phyloP scores from a whole-genome alignment of 2,329 filamentous ascomycete genomes.

The Polytolypa hystricis region DNA sequence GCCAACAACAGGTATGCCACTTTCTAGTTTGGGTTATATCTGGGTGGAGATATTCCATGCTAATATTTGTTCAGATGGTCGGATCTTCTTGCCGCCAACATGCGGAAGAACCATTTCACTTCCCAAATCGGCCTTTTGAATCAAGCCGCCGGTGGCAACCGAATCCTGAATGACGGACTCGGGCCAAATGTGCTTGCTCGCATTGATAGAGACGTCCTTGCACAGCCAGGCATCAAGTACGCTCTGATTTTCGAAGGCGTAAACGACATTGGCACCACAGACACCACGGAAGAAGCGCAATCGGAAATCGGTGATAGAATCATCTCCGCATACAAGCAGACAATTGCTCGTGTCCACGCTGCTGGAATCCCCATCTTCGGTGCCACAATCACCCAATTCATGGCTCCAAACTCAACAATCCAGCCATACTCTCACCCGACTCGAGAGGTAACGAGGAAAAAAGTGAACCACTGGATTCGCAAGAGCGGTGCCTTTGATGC shows the following conservation, averaged over 20 bases:
- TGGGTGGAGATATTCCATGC: neutral
- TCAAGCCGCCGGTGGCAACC: slow-evolving; percentile 59
- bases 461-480: slow-evolving; percentile 52
- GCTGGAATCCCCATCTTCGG: slow-evolving; percentile 48
- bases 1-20: slow-evolving; percentile 40
- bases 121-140: slow-evolving; percentile 48
- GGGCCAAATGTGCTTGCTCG: slow-evolving; percentile 51
- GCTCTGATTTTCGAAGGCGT: slow-evolving; percentile 58
- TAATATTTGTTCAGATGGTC: slow-evolving; percentile 37
- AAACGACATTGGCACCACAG: slow-evolving; percentile 53
- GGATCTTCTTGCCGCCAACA: slow-evolving; percentile 42
- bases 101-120: slow-evolving; percentile 38
- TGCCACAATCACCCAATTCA: slow-evolving; percentile 57
- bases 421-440: slow-evolving; percentile 46
- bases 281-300: slow-evolving; percentile 36
- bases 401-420: slow-evolving; percentile 22
- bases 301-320: slow-evolving; percentile 39
- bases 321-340: slow-evolving; percentile 48
- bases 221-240: slow-evolving; percentile 47
- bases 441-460: slow-evolving; percentile 46
- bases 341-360: slow-evolving; percentile 44
- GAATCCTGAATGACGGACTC: slow-evolving; percentile 50
- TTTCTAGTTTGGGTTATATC: too few species aligned
- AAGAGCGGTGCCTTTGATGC: slow-evolving; percentile 46
- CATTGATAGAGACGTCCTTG: slow-evolving; percentile 53